phyloP scores from a whole-genome alignment of 805 yeast genomes.

The Nakazawaea sp. region DNA sequence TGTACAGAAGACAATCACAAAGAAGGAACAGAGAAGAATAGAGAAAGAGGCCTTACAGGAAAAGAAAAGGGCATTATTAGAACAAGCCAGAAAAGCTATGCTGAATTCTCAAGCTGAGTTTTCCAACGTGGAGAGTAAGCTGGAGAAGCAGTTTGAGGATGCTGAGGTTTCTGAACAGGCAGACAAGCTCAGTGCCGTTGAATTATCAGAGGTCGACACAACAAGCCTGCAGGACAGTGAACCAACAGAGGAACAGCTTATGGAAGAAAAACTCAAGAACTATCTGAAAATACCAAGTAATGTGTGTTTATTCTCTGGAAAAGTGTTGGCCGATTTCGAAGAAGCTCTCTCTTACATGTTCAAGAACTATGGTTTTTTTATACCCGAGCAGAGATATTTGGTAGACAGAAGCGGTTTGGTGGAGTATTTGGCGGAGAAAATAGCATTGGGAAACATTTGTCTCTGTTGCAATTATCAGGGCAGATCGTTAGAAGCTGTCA shows the following conservation, averaged over 20 bases:
- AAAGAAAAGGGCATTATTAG: slow-evolving; percentile 41
- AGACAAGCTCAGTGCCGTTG: neutral
- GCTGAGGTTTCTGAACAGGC: slow-evolving; percentile 9
- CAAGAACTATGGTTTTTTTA: slow-evolving; percentile 71
- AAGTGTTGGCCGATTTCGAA: slow-evolving; percentile 30
- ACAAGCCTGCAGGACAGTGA: slow-evolving; percentile 14
- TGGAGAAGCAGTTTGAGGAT: no score
- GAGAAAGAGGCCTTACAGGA: slow-evolving; percentile 43
- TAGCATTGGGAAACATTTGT: slow-evolving; percentile 81
- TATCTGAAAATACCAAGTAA: slow-evolving; percentile 40
- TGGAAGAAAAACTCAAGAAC: slow-evolving; percentile 37
- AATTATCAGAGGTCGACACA: neutral
- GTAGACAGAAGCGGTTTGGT: slow-evolving; percentile 66
- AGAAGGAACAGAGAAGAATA: slow-evolving; percentile 42
- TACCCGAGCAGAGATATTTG: slow-evolving; percentile 76
- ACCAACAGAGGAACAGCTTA: slow-evolving; percentile 19
- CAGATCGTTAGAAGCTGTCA: slow-evolving; percentile 72
- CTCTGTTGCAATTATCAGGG: slow-evolving; percentile 81
- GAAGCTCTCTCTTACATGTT: slow-evolving; percentile 66
- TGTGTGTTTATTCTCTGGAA: slow-evolving; percentile 43
- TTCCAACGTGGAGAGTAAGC: no score
- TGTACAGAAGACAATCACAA: slow-evolving; percentile 25
- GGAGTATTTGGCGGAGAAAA: slow-evolving; percentile 69
- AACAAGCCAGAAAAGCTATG: slow-evolving; percentile 37
- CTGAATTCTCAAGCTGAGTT: slow-evolving; percentile 11